Percentiles rank a stretch among this genome's conserved stretches.
These are phyloP conservation scores for Nematodospora valgi DNA, from an alignment of 805 yeast genomes.

Conservation along the genomic window DNA sequence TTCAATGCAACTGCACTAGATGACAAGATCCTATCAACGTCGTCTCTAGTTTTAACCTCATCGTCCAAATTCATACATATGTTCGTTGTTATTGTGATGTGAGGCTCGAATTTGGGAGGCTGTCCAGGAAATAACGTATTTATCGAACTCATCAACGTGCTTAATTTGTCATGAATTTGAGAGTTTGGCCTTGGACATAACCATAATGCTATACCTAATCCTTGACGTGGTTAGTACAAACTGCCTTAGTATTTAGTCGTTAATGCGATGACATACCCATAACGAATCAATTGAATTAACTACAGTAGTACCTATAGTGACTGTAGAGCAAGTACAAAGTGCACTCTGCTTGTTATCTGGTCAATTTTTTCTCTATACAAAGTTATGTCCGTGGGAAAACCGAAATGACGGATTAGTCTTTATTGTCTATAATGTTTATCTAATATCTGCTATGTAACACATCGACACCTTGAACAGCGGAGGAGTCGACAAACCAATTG, in stretches of 20 bases:
- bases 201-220: conserved; percentile 63
- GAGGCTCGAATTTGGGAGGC: conserved; percentile 70
- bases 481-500: conserved; percentile 79
- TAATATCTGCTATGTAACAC: conserved; percentile 38
- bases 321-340: too few relatives aligned
- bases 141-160: conserved; percentile 59
- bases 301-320: too few relatives aligned
- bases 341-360: too few relatives aligned
- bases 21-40: conserved; percentile 56
- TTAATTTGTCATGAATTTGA: conserved; percentile 52
- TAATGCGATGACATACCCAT: conserved; percentile 15
- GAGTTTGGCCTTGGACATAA: conserved; percentile 61
- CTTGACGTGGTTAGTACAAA: conserved; percentile 7
- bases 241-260: background rate
- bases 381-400: too few relatives aligned
- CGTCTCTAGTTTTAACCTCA: conserved; percentile 42
- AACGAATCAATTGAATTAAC: background rate
- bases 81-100: conserved; percentile 69
- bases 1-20: conserved; percentile 55
- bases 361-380: too few relatives aligned
- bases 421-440: conserved; percentile 1
- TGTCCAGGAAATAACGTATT: conserved; percentile 67
- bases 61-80: conserved; percentile 41
- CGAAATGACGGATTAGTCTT: too few relatives aligned
- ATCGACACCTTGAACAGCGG: conserved; percentile 66